Evolutionary conservation across 305 asterid species (phyloP), one percentile per base, ranked within the genome.

Genomic region (Rubia tinctorum): DNA sequence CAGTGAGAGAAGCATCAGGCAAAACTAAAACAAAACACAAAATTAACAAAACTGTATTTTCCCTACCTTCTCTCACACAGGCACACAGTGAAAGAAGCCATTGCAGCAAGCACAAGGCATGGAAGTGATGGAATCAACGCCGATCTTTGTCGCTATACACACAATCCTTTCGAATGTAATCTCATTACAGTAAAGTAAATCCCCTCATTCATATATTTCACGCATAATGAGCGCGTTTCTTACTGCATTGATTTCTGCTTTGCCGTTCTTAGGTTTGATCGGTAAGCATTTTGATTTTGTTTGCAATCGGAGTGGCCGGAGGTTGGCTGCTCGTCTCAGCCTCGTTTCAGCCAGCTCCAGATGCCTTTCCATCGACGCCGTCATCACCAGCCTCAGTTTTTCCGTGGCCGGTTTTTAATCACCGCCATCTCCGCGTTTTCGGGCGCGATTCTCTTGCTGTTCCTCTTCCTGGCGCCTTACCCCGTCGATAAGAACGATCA

Each of bases 341-440:
- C 43, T 77, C 55, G 30, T 39, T 40, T 66, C 59, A 64, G 74
- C 70, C 61, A 34, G 14, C 56, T 37, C 47, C 58, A n/a, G 71
- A 94, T 94, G 97, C 89, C 89, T 71, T 42, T 82, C 53, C 87
- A 81, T 43, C 93, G 98, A 87, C 93, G 98, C 85, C 97, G 98
- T 73, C 90, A 78, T 83, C 90, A 81, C 45, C 79, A 71, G 78
- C 22, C 59, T 43, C 47, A 15, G 13, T 25, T 23, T 64, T 7
- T 66, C 43, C 93, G 92, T 20, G 81, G 39, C 6, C 74, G 83
- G 66, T 78, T 73, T 34, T 51, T 94, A 15, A 65, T 91, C 77
- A 94, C 89, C 11, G 81, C 76, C 51, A 80, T 89, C 71, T 76
- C 84, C 60, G 81, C 84, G 80, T 77, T 82, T 60, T 88, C 86